Conservation (phyloP, 2,329 filamentous ascomycete species). For the Coniella lustricola region DNA sequence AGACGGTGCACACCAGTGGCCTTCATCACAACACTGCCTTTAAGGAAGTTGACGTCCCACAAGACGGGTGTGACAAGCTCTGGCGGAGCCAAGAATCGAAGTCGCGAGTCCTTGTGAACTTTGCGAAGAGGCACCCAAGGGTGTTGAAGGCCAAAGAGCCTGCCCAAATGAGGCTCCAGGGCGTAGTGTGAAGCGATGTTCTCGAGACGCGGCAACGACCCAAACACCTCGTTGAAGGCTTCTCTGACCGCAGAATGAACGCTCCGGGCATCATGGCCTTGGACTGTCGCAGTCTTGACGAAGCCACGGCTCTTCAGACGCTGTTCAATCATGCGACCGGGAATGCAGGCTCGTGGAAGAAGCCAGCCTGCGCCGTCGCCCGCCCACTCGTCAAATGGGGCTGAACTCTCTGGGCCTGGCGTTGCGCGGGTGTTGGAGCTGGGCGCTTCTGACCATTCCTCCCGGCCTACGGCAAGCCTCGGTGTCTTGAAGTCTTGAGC, state of each 20-base stretch:
- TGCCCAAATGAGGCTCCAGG: slow-evolving; percentile 29
- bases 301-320: slow-evolving; percentile 70
- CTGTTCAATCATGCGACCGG: slow-evolving; percentile 56
- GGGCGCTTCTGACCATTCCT: slow-evolving; percentile 51
- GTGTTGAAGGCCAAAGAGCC: slow-evolving; percentile 56
- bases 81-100: slow-evolving; percentile 61
- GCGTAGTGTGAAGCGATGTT: slow-evolving; percentile 23
- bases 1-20: slow-evolving; percentile 56
- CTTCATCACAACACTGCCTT: slow-evolving; percentile 67
- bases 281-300: slow-evolving; percentile 56
- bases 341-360: slow-evolving; percentile 59
- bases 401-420: slow-evolving; percentile 34
- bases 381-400: slow-evolving; percentile 42
- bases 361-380: slow-evolving; percentile 52
- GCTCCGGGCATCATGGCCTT: slow-evolving; percentile 58
- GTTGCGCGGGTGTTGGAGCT: slow-evolving; percentile 38
- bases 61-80: slow-evolving; percentile 67
- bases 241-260: slow-evolving; percentile 56
- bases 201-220: slow-evolving; percentile 33
- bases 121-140: slow-evolving; percentile 72
- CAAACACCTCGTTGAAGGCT: slow-evolving; percentile 54
- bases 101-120: slow-evolving; percentile 63
- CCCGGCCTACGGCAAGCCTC: slow-evolving; percentile 25
- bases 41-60: slow-evolving; percentile 66
- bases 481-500: slow-evolving; percentile 40